These are phyloP conservation scores for Hirschfeldia incana DNA, from an alignment of 345 rosid genomes.

Conservation along the genomic window DNA sequence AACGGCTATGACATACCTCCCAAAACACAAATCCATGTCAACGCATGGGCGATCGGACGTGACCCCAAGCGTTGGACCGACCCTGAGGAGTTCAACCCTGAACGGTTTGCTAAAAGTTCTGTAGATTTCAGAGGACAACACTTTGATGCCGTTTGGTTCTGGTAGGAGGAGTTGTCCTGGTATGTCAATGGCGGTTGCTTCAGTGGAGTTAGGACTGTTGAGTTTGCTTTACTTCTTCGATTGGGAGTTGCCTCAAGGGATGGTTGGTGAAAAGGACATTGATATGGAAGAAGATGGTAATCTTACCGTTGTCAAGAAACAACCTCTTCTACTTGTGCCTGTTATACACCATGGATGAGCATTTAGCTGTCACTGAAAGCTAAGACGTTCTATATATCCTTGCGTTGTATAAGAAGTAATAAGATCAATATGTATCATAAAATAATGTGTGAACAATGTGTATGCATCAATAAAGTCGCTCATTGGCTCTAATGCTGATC, in stretches of 20 bases:
- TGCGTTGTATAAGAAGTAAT: background rate
- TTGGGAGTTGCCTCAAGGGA: slow-evolving; percentile 20
- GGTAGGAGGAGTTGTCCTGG: slow-evolving; percentile 27
- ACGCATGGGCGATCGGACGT: slow-evolving; percentile 20
- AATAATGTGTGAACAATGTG: too few species aligned
- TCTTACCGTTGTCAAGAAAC: slow-evolving; percentile 18
- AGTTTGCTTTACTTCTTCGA: slow-evolving; percentile 20
- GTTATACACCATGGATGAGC: background rate
- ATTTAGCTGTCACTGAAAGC: background rate
- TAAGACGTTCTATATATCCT: background rate
- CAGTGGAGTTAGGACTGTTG: slow-evolving; percentile 18
- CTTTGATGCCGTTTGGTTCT: slow-evolving; percentile 21
- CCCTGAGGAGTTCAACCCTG: slow-evolving; percentile 21
- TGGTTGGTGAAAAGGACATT: background rate
- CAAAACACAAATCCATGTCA: slow-evolving; percentile 12
- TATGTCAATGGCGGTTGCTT: slow-evolving; percentile 1
- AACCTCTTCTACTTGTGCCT: slow-evolving; percentile 24
- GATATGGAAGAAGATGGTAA: slow-evolving; percentile 25
- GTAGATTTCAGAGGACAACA: slow-evolving; percentile 13
- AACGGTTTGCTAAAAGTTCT: background rate
- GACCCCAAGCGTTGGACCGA: slow-evolving; percentile 17
- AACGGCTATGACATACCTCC: slow-evolving; percentile 24
- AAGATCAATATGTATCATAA: background rate
- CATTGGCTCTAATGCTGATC: background rate
- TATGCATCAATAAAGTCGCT: background rate